Evolutionary conservation across 805 yeast species (phyloP), one percentile per base, ranked within the genome.

Genomic region (Ogataea naganishii): DNA sequence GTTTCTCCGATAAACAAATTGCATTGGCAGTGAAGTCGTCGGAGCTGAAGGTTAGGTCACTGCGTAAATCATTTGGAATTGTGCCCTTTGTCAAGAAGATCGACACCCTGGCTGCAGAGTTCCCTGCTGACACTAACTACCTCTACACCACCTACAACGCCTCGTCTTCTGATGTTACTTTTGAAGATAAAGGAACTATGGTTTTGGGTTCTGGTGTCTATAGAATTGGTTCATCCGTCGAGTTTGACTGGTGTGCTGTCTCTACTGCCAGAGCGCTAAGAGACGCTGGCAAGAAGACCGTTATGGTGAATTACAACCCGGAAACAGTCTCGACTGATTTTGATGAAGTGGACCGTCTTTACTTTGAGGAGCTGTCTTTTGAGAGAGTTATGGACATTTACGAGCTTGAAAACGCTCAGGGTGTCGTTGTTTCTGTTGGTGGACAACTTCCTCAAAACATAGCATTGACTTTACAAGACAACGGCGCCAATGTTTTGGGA

Each of bases 201-300:
- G 97, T 89, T 23, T 69, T 89, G 46, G 98, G 97, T 32, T 86
- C 96, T n/a, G 97, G 98, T 66, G 98, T 92, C 30, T 89, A 89
- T 73, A 76, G 98, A 61, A 89, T 89, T 57, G 98, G 98, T 36
- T 88, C 96, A 2, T 86, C 96, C 19, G 98, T 89, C 32, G 98
- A 92, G 64, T 89, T 89, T 50, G 98, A 89, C 60, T 89, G 98
- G 98, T 89, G 98, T 70, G 98, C 97, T 33, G 98, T 89, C 40
- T 75, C 92, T 40, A 82, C 98, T 35, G 96, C 95, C 33, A 78
- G 96, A 56, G 86, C 96, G 25, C 75, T 89, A 47, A 77, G 98
- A 58, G 80, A 75, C 31, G 67, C 75, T 33, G 95, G 95, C 40
- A 79, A 77, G 57, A 83, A 79, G 61, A 89, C 98, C 19, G 77